These are phyloP conservation scores for Penicillium pulvis DNA, from an alignment of 495 filamentous ascomycete species.

Conservation along the genomic window DNA sequence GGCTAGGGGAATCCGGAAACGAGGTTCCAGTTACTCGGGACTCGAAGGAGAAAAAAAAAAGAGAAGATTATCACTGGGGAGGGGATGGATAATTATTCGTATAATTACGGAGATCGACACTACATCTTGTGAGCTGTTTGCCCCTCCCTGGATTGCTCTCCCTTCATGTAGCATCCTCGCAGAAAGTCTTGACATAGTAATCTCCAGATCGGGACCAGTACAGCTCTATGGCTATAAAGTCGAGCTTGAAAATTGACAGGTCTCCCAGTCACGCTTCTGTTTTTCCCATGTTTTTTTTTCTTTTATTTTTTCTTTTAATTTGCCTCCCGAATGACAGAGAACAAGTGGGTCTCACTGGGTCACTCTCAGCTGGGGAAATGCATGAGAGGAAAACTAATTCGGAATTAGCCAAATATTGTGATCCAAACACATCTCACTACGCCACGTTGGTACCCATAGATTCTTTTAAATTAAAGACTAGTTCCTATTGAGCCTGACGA, in stretches of 20 bases:
- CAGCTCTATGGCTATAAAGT: neutral
- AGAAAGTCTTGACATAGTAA: neutral
- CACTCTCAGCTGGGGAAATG: slow-evolving; percentile 7
- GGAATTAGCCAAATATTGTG: neutral
- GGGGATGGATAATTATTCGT: slow-evolving; percentile 16
- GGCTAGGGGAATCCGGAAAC: neutral
- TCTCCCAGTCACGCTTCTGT: slow-evolving; percentile 15
- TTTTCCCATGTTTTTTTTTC: neutral
- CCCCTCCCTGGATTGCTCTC: slow-evolving; percentile 23
- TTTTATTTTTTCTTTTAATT: neutral
- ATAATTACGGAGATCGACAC: slow-evolving; percentile 29
- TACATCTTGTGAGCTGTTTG: slow-evolving; percentile 22
- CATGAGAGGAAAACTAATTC: neutral
- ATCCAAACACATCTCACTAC: neutral
- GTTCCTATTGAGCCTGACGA: neutral
- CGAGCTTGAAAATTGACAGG: slow-evolving; percentile 20
- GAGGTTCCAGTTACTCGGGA: slow-evolving; percentile 18
- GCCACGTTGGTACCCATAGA: neutral
- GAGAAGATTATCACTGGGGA: neutral
- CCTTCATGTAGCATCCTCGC: slow-evolving; percentile 7
- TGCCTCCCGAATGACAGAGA: slow-evolving; percentile 5
- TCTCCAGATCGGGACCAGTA: neutral
- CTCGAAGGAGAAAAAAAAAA: slow-evolving; percentile 10
- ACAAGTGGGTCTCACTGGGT: slow-evolving; percentile 11
- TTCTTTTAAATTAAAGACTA: slow-evolving; percentile 1